Conservation (phyloP, 2,329 filamentous ascomycete genomes). For the Eutypella sp. region DNA sequence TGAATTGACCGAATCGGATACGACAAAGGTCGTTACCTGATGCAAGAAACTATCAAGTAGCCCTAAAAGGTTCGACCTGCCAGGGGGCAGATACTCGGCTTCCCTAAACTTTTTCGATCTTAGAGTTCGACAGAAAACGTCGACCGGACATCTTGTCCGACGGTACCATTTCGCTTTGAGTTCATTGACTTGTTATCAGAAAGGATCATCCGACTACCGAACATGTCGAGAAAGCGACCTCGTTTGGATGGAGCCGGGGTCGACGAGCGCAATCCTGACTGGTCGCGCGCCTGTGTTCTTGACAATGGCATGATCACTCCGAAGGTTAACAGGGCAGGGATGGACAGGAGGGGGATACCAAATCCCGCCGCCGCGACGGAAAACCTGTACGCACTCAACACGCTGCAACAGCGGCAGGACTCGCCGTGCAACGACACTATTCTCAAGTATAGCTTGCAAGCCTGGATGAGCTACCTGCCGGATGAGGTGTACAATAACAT, state of each 20-base stretch:
- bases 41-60: too few relatives aligned
- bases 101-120: too few relatives aligned
- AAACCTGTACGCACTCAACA: constrained; percentile 11
- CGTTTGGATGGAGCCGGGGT: not conserved
- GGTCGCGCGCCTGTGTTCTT: constrained; percentile 1
- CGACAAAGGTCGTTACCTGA: too few relatives aligned
- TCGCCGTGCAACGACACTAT: constrained; percentile 3
- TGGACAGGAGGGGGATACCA: not conserved
- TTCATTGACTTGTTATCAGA: too few relatives aligned
- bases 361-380: constrained; percentile 1
- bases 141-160: too few relatives aligned
- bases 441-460: constrained; percentile 3
- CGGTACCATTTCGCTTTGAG: too few relatives aligned
- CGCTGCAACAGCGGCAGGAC: constrained; percentile 4
- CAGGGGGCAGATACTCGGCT: too few relatives aligned
- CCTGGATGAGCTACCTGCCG: constrained; percentile 1
- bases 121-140: too few relatives aligned
- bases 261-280: not conserved
- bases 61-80: too few relatives aligned
- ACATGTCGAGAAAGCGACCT: not conserved
- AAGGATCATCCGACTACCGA: not conserved
- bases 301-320: constrained; percentile 11
- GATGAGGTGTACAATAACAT: not conserved
- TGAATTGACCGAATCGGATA: too few relatives aligned
- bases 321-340: not conserved